phyloP scores from a whole-genome alignment of 768 basidiomycete species.

The Leccinellum luteum region DNA sequence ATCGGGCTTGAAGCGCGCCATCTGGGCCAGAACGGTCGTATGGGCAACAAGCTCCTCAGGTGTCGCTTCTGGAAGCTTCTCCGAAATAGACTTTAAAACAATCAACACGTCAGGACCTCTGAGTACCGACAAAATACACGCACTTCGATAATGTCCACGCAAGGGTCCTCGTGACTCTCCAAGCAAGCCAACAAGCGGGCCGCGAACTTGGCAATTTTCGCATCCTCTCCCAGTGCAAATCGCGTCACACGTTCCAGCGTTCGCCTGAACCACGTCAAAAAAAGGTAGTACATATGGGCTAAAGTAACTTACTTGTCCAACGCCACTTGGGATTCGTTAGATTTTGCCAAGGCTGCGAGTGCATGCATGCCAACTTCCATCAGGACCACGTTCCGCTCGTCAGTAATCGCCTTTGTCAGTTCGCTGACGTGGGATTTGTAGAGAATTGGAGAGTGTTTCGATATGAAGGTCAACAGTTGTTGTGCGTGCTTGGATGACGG shows the following conservation, averaged over 20 bases:
- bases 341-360: constrained; percentile 61
- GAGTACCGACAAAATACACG: constrained; percentile 13
- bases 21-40: constrained; percentile 68
- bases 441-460: constrained; percentile 74
- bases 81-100: constrained; percentile 52
- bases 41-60: constrained; percentile 61
- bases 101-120: background rate
- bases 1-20: constrained; percentile 64
- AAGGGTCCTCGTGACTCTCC: constrained; percentile 49
- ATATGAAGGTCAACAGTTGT: constrained; percentile 54
- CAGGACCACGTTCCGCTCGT: constrained; percentile 52
- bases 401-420: constrained; percentile 68
- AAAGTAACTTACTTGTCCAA: constrained; percentile 60
- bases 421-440: constrained; percentile 74
- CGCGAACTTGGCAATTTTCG: constrained; percentile 81
- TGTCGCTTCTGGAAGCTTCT: constrained; percentile 43
- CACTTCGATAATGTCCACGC: constrained; percentile 65
- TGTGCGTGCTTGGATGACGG: constrained; percentile 45
- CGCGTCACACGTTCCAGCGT: constrained; percentile 62
- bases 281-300: background rate
- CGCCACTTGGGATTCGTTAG: constrained; percentile 55
- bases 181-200: constrained; percentile 66
- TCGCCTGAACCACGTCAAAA: constrained; percentile 42
- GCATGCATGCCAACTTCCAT: constrained; percentile 75
- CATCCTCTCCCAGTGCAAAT: constrained; percentile 56